Percentiles rank a stretch among this genome's conserved stretches.
These are phyloP conservation scores for Naegleria gruberi DNA, from an alignment of 208 protist species.

Conservation along the genomic window DNA sequence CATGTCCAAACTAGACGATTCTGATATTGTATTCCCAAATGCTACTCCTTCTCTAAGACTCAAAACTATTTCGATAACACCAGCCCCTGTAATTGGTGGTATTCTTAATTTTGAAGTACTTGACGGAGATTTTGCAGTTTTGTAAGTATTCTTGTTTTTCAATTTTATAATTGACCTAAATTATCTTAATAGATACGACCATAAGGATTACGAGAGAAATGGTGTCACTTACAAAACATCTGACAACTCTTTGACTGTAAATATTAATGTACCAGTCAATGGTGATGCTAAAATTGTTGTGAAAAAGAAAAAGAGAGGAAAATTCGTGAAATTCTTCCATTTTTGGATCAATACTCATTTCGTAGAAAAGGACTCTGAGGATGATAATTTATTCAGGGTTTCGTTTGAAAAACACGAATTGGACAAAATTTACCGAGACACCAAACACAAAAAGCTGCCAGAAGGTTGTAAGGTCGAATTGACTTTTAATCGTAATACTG, in stretches of 20 bases:
- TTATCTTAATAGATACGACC: background rate
- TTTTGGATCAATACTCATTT: conserved; percentile 53
- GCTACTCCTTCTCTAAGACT: conserved; percentile 1
- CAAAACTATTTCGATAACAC: background rate
- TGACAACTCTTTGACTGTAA: background rate
- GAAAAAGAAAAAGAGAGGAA: conserved; percentile 14
- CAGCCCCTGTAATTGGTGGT: conserved; percentile 5
- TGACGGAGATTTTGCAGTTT: background rate
- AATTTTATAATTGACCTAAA: background rate
- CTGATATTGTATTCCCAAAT: conserved; percentile 25
- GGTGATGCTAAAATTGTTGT: conserved; percentile 35
- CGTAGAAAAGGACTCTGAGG: background rate
- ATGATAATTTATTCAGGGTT: background rate
- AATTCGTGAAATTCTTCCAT: conserved; percentile 27
- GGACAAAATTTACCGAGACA: conserved; percentile 45
- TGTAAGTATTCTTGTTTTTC: background rate
- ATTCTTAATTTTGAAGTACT: conserved; percentile 5
- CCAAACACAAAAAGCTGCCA: conserved; percentile 35
- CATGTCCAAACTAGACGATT: conserved; percentile 20
- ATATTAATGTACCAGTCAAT: background rate
- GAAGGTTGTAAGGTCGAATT: background rate
- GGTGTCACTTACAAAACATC: background rate
- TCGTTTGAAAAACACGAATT: conserved; percentile 32
- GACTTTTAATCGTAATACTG: background rate
- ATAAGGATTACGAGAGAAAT: background rate